A percentile compares a stretch with the other conserved stretches of the same genome.
Conservation (phyloP, 495 filamentous ascomycete species). For the Aspergillus sclerotioniger region DNA sequence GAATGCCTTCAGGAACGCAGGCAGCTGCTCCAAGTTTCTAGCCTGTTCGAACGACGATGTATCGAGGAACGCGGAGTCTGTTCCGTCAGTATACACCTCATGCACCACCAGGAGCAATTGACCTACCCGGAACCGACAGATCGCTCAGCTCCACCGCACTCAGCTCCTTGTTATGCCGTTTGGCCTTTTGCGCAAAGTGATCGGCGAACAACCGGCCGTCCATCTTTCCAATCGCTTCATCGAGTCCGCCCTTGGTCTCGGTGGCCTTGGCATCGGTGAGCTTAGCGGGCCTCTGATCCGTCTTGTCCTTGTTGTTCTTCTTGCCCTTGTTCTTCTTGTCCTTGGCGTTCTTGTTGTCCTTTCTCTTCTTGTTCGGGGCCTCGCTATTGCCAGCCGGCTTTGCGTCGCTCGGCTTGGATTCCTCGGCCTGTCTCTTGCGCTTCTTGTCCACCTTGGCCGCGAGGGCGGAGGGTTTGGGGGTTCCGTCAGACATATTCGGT, state of each 20-base stretch:
- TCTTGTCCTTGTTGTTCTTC: slow-evolving; percentile 39
- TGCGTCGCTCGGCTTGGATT: slow-evolving; percentile 33
- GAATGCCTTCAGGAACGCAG: slow-evolving; percentile 71
- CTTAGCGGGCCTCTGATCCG: slow-evolving; percentile 49
- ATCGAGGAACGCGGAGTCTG: slow-evolving; percentile 62
- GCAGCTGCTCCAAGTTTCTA: slow-evolving; percentile 65
- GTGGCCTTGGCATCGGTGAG: slow-evolving; percentile 49
- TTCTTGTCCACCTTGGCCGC: slow-evolving; percentile 46
- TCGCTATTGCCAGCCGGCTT: slow-evolving; percentile 26
- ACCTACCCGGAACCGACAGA: slow-evolving; percentile 72
- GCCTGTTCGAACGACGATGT: slow-evolving; percentile 67
- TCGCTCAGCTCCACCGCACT: slow-evolving; percentile 82
- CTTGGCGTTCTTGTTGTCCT: slow-evolving; percentile 46
- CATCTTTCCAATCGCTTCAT: slow-evolving; percentile 77
- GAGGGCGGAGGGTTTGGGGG: slow-evolving; percentile 23
- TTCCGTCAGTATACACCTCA: slow-evolving; percentile 16
- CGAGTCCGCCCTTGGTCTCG: slow-evolving; percentile 64
- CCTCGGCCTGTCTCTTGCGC: slow-evolving; percentile 52
- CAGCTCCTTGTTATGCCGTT: slow-evolving; percentile 72
- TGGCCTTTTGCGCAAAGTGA: slow-evolving; percentile 74
- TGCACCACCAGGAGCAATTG: not conserved
- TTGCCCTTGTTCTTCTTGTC: slow-evolving; percentile 50
- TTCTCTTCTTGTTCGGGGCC: slow-evolving; percentile 40
- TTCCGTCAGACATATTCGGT: slow-evolving; percentile 20
- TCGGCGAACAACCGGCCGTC: slow-evolving; percentile 81